Evolutionary conservation across 1,284 basidiomycete species (phyloP), one percentile per base, ranked within the genome.

Genomic region (Vanrija pseudolonga): DNA sequence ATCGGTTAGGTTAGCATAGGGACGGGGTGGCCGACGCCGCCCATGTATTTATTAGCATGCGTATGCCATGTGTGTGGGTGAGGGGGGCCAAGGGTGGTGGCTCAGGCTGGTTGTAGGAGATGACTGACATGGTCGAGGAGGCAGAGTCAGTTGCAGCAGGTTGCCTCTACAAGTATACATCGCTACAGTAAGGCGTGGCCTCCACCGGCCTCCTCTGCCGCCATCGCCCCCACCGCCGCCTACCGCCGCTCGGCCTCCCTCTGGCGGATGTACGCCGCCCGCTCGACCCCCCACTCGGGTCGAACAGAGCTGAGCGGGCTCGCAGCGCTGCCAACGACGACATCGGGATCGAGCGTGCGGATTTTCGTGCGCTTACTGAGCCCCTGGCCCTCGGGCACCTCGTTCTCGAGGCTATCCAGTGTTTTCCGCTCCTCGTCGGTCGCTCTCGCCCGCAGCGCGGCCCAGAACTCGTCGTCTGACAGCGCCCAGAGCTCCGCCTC

Each of bases 291-390:
- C 52, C 53, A 58, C 37, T 49, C 49, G 4, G 45, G 37, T 4
- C 43, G 19, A 11, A 58, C 20, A 2, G 19, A 17, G 6, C 49
- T 45, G 15, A 58, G 46, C 2, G 49, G 46, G 24, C 24, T 4
- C 24, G n/a, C 24, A 26, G 24, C 24, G 24, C 24, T 4, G 24
- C 8, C 24, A 5, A 51, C 41, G 6, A 54, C 38, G 19, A 59
- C 47, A 32, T 59, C 50, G 12, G 57, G 57, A 18, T 59, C 57
- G 47, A 59, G 47, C 1, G 57, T 59, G 43, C 57, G 57, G 7
- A 55, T 40, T 39, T 59, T 59, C 7, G 46, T 37, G 22, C 32
- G 50, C 17, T 23, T 37, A 3, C 41, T 11, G 7, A 55, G 36
- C 9, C 50, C 23, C 18, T 20, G n/a, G 3, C 18, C 50, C 18